Percentiles rank a stretch among this genome's conserved stretches.
phyloP scores from a whole-genome alignment of 164 flowering plant species.

The Sedum album region DNA sequence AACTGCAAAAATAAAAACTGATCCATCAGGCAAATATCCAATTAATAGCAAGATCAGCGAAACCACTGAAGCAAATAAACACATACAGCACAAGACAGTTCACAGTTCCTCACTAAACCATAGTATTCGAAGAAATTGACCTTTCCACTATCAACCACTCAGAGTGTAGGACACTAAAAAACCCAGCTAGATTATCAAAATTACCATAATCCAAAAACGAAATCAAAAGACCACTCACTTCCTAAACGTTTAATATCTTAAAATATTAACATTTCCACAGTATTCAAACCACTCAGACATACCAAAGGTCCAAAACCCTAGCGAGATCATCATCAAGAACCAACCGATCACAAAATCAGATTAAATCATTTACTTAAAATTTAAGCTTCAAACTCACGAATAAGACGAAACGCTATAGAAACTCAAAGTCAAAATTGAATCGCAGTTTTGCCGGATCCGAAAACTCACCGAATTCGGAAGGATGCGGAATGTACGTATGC shows the following conservation, averaged over 20 bases:
- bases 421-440: neutral
- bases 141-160: too few relatives aligned
- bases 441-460: neutral
- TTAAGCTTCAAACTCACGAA: neutral
- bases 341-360: neutral
- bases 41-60: too few relatives aligned
- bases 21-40: too few relatives aligned
- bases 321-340: neutral
- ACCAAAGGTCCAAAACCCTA: conserved; percentile 3
- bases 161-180: too few relatives aligned
- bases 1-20: neutral
- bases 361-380: neutral
- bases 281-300: neutral
- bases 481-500: conserved; percentile 1
- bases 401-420: neutral
- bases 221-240: neutral
- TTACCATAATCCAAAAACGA: too few relatives aligned
- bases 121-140: too few relatives aligned
- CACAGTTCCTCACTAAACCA: too few relatives aligned
- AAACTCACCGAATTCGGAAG: neutral
- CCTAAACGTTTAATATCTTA: neutral
- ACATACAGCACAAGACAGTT: too few relatives aligned
- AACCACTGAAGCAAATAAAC: too few relatives aligned
- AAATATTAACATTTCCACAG: neutral
- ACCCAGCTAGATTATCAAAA: too few relatives aligned